These are phyloP conservation scores for Blastosporella zonata DNA, from an alignment of 1,284 basidiomycete species.

Conservation along the genomic window DNA sequence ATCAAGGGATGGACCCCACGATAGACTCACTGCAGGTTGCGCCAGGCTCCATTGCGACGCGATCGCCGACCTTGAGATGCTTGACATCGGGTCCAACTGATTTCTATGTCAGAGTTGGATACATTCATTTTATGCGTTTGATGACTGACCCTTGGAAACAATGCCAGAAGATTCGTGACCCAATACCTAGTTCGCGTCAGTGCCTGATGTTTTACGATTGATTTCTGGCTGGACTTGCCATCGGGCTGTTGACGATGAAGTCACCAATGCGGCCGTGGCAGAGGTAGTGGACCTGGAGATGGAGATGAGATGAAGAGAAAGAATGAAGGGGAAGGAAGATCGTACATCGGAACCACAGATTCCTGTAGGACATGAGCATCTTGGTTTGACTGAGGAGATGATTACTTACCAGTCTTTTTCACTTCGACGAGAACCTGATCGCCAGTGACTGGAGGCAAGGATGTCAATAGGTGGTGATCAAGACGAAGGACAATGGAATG, in stretches of 20 bases:
- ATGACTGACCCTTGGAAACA: constrained; percentile 44
- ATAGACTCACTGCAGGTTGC: constrained; percentile 61
- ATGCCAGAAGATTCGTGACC: constrained; percentile 67
- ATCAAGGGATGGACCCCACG: background rate
- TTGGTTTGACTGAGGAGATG: background rate
- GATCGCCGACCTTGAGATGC: constrained; percentile 76
- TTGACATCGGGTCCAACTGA: constrained; percentile 68
- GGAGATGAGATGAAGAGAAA: constrained; percentile 7
- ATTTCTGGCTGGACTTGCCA: constrained; percentile 52
- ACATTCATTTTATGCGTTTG: background rate
- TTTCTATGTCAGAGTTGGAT: background rate
- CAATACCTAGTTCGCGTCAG: constrained; percentile 40
- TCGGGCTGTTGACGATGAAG: constrained; percentile 74
- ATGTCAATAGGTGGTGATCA: constrained; percentile 1
- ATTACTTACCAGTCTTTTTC: constrained; percentile 78
- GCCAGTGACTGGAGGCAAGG: constrained; percentile 50
- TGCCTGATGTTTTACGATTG: background rate
- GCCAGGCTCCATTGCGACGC: constrained; percentile 86
- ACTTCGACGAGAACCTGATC: constrained; percentile 88
- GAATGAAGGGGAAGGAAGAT: constrained; percentile 7
- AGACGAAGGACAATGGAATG: background rate
- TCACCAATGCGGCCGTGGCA: constrained; percentile 76
- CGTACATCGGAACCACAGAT: constrained; percentile 87
- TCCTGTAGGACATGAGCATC: constrained; percentile 40
- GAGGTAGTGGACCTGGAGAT: constrained; percentile 68